Evolutionary conservation across 768 basidiomycete species (phyloP).

Genomic region (Cystofilobasidium ferigula): DNA sequence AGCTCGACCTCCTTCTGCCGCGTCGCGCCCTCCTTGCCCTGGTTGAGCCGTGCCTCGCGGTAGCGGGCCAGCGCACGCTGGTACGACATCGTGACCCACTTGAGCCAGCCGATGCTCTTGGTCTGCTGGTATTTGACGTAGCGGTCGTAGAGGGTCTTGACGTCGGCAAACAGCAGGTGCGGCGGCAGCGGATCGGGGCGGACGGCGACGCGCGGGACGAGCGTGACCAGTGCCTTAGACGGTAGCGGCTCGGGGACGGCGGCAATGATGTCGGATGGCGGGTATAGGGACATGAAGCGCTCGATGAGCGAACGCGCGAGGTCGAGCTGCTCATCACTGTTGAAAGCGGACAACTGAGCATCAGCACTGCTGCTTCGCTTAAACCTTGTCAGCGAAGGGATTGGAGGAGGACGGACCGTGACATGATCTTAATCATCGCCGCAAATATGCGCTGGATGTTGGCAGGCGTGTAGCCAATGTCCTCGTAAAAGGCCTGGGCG

Average conservation of each 20-base stretch:
- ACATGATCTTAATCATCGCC: slow-evolving; percentile 59
- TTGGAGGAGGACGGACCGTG: slow-evolving; percentile 1
- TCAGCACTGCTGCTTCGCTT: not conserved
- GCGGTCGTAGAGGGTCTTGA: slow-evolving; percentile 2
- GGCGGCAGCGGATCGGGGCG: slow-evolving; percentile 25
- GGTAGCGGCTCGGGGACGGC: slow-evolving; percentile 9
- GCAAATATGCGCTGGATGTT: slow-evolving; percentile 57
- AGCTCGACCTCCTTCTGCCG: not conserved
- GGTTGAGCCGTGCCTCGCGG: slow-evolving; percentile 2
- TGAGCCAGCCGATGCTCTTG: slow-evolving; percentile 2
- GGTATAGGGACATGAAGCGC: slow-evolving; percentile 10
- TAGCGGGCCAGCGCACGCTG: not conserved
- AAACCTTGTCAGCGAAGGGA: not conserved
- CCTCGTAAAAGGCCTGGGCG: slow-evolving; percentile 27
- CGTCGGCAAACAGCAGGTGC: slow-evolving; percentile 20
- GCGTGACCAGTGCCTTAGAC: slow-evolving; percentile 9
- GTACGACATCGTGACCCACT: not conserved
- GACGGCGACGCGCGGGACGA: slow-evolving; percentile 12
- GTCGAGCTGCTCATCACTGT: slow-evolving; percentile 16
- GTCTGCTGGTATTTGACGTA: slow-evolving; percentile 13
- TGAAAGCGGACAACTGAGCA: not conserved
- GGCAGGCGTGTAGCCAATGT: slow-evolving; percentile 17
- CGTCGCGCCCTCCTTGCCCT: not conserved
- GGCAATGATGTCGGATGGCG: slow-evolving; percentile 4
- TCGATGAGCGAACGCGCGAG: slow-evolving; percentile 7